Evolutionary conservation across 2,329 filamentous ascomycete species (phyloP).

Genomic region (Alternaria viburni): DNA sequence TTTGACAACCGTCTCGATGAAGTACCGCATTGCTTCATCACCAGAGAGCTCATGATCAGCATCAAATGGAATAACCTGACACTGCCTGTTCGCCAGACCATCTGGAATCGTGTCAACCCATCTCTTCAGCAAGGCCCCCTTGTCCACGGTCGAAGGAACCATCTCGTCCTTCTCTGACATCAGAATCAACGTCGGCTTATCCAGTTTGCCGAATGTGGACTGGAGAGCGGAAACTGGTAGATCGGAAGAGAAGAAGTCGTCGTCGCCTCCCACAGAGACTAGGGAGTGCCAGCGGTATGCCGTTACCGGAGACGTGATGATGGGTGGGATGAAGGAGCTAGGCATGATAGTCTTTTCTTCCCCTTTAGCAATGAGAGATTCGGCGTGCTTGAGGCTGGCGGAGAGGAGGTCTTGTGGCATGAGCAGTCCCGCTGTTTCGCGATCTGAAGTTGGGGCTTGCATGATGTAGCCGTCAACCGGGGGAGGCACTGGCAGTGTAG

Average conservation of each 20-base stretch:
- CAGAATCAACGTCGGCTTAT: slow-evolving; percentile 15
- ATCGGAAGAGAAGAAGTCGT: slow-evolving; percentile 28
- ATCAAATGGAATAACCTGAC: background rate
- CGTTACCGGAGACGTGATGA: slow-evolving; percentile 20
- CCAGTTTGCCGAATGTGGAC: slow-evolving; percentile 8
- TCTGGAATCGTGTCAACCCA: background rate
- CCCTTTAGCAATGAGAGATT: slow-evolving; percentile 10
- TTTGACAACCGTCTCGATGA: background rate
- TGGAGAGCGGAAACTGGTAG: background rate
- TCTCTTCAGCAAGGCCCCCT: slow-evolving; percentile 5
- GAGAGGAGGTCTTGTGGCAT: slow-evolving; percentile 15
- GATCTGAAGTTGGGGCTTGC: slow-evolving; percentile 23
- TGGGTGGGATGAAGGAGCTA: slow-evolving; percentile 4
- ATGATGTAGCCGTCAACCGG: slow-evolving; percentile 21
- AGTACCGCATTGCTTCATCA: background rate
- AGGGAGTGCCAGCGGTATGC: slow-evolving; percentile 28
- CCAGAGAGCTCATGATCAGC: slow-evolving; percentile 1
- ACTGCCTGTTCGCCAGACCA: background rate
- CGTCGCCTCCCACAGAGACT: slow-evolving; percentile 18
- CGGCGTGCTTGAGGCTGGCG: slow-evolving; percentile 7
- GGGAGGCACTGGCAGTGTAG: background rate
- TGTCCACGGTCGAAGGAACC: slow-evolving; percentile 18
- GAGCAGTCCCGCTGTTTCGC: slow-evolving; percentile 18
- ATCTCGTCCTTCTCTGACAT: slow-evolving; percentile 23
- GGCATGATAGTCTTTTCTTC: slow-evolving; percentile 13